Conservation (phyloP, 179 eudicot species). For the Gypsophila paniculata region DNA sequence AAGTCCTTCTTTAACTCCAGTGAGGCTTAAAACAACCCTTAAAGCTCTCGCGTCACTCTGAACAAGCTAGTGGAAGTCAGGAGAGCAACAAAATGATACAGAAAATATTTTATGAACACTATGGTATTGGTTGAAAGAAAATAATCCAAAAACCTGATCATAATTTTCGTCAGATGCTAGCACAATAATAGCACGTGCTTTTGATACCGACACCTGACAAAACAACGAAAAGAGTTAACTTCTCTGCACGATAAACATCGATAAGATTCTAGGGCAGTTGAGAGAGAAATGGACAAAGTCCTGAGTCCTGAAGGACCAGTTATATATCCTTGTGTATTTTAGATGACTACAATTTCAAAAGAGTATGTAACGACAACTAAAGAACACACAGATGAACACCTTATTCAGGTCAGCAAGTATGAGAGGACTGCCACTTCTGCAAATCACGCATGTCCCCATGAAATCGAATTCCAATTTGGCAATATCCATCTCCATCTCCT, state of each 20-base stretch:
- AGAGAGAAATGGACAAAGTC: neutral
- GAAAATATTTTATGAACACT: neutral
- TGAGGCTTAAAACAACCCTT: slow-evolving; percentile 85
- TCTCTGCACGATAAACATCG: neutral
- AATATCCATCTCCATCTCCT: slow-evolving; percentile 94
- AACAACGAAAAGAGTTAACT: slow-evolving; percentile 13
- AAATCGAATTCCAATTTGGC: slow-evolving; percentile 81
- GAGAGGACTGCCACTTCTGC: slow-evolving; percentile 97
- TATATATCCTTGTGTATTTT: neutral
- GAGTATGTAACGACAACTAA: neutral
- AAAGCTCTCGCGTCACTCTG: slow-evolving; percentile 97
- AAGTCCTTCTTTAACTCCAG: slow-evolving; percentile 82
- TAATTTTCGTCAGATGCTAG: slow-evolving; percentile 93
- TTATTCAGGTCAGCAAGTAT: slow-evolving; percentile 93
- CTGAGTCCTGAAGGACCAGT: neutral
- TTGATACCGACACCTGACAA: slow-evolving; percentile 83
- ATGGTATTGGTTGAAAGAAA: neutral
- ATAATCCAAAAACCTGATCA: slow-evolving; percentile 55
- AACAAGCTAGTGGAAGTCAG: slow-evolving; percentile 16
- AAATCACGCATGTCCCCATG: slow-evolving; percentile 91
- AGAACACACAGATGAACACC: slow-evolving; percentile 31
- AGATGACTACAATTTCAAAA: neutral
- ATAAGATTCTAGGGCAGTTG: neutral
- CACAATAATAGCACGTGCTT: slow-evolving; percentile 90
- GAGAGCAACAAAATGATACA: neutral